phyloP scores from a whole-genome alignment of 495 filamentous ascomycete genomes.

The Neurospora pannonica region DNA sequence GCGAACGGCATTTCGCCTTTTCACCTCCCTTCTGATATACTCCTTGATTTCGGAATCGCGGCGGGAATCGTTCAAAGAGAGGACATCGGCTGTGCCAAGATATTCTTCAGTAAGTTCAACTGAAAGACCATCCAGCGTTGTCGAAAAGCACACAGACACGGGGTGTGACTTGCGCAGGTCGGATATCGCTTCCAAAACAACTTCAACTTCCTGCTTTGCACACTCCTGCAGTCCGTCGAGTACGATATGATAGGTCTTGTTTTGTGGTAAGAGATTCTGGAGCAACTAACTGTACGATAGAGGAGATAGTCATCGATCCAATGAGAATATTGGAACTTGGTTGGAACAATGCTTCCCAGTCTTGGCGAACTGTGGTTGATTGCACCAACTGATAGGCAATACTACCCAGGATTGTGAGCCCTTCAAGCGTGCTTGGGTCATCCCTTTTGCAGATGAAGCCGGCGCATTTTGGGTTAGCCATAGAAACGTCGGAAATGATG shows the following conservation, averaged over 20 bases:
- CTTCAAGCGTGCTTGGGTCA: neutral
- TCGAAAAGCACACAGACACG: neutral
- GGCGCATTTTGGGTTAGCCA: neutral
- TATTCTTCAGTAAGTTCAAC: neutral
- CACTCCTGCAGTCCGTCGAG: neutral
- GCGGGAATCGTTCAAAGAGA: fast-evolving
- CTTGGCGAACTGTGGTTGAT: neutral
- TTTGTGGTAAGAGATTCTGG: fast-evolving
- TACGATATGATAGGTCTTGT: neutral
- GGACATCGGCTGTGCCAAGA: neutral
- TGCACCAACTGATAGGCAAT: neutral
- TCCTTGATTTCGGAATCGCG: neutral
- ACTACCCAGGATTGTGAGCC: neutral
- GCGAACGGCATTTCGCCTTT: neutral
- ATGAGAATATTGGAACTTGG: fast-evolving
- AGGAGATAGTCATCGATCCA: neutral
- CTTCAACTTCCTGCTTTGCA: neutral
- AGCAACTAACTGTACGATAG: neutral
- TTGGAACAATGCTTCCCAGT: neutral
- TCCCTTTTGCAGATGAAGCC: slow-evolving; percentile 3
- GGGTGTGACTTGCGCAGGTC: neutral
- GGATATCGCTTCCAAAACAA: neutral
- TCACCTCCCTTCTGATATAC: neutral
- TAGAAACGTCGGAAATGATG: neutral
- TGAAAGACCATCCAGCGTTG: neutral